A percentile compares a stretch with the other conserved stretches of the same genome.
Conservation (phyloP, 2,329 filamentous ascomycete genomes). For the Neofusicoccum laricinum region DNA sequence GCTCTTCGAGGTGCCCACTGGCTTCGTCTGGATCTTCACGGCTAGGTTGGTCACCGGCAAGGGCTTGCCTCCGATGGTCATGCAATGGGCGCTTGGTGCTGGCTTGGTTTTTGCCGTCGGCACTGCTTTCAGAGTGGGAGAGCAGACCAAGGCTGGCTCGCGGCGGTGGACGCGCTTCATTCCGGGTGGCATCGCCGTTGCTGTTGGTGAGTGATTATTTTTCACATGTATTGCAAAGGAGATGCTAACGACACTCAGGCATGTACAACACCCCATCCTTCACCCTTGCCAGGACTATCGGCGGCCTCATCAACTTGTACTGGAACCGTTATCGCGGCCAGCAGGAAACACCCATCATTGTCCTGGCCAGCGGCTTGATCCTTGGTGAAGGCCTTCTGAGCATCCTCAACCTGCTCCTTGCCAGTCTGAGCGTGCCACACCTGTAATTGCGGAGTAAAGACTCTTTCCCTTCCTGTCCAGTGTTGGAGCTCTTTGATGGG, state of each 20-base stretch:
- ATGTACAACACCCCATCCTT: constrained; percentile 99
- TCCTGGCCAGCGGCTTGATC: constrained; percentile 88
- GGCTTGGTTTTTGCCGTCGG: constrained; percentile 69
- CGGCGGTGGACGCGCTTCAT: constrained; percentile 67
- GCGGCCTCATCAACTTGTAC: constrained; percentile 74
- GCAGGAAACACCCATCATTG: constrained; percentile 74
- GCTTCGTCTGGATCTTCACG: constrained; percentile 97
- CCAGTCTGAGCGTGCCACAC: constrained; percentile 74
- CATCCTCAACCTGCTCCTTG: constrained; percentile 82
- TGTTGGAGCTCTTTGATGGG: not conserved
- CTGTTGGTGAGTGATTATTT: constrained; percentile 64
- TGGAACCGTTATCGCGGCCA: constrained; percentile 60
- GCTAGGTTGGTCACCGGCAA: constrained; percentile 88
- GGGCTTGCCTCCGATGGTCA: constrained; percentile 79
- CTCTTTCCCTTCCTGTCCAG: not conserved
- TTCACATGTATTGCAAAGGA: not conserved
- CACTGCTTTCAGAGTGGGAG: constrained; percentile 63
- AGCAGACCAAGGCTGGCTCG: constrained; percentile 31
- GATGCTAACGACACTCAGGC: constrained; percentile 46
- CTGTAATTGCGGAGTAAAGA: constrained; percentile 40
- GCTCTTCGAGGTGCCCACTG: constrained; percentile 90
- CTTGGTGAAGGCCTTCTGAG: constrained; percentile 89
- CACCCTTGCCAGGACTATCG: constrained; percentile 81
- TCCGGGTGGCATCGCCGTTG: constrained; percentile 92
- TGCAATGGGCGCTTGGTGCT: constrained; percentile 73